Percentiles rank a stretch among this genome's conserved stretches.
These are phyloP conservation scores for Fistulinella staudtii DNA, from an alignment of 1,284 basidiomycete genomes.

Conservation along the genomic window DNA sequence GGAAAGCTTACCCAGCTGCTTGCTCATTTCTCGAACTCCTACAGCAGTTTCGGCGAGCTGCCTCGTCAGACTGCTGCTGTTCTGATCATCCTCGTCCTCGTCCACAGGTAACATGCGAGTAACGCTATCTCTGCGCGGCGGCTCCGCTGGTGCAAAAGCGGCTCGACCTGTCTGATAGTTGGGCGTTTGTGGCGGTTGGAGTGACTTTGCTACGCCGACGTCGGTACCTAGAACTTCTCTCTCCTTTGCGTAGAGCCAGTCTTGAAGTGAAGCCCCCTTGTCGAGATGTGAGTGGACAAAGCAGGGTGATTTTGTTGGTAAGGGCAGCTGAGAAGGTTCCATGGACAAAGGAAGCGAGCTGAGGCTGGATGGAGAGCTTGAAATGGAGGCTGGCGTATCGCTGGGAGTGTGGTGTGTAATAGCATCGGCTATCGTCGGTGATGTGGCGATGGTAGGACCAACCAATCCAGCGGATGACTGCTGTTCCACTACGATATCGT, in stretches of 20 bases:
- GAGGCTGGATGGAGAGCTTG: constrained; percentile 31
- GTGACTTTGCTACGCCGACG: constrained; percentile 47
- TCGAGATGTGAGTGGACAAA: constrained; percentile 85
- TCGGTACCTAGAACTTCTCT: constrained; percentile 36
- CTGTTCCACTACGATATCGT: constrained; percentile 43
- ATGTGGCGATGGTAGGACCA: constrained; percentile 20
- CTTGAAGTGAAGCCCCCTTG: constrained; percentile 66
- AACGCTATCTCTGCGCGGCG: constrained; percentile 17
- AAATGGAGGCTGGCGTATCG: constrained; percentile 18
- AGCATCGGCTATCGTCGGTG: constrained; percentile 24
- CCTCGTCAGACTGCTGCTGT: constrained; percentile 75
- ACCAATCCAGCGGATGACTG: constrained; percentile 20
- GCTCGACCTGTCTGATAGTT: constrained; percentile 15
- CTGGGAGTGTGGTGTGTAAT: constrained; percentile 18
- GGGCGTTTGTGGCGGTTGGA: constrained; percentile 35
- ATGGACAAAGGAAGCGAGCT: constrained; percentile 34
- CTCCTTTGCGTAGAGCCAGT: constrained; percentile 60
- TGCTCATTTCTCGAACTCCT: constrained; percentile 97
- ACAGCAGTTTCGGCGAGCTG: constrained; percentile 97
- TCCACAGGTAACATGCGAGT: constrained; percentile 39
- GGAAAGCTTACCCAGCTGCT: constrained; percentile 80
- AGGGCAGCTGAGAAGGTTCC: constrained; percentile 23
- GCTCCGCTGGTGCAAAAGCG: constrained; percentile 16
- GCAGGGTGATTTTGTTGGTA: constrained; percentile 66
- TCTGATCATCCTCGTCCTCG: constrained; percentile 76